Evolutionary conservation across 169 alveolate genomes (phyloP).

Genomic region (Babesia sp.): DNA sequence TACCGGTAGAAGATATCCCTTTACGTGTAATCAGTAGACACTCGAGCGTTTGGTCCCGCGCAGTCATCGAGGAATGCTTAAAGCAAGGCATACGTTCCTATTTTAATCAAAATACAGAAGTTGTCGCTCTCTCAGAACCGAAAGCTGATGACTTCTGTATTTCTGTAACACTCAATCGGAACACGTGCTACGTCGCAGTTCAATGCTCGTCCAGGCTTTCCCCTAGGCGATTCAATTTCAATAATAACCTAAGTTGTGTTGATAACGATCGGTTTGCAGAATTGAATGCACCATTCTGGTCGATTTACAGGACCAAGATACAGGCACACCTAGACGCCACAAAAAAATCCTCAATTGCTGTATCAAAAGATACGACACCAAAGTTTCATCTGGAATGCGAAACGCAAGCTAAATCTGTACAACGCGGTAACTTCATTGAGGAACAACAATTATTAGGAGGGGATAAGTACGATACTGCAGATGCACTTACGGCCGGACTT

Average conservation of each 20-base stretch:
- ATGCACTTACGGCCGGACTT: slow-evolving; percentile 45
- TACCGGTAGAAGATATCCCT: slow-evolving; percentile 6
- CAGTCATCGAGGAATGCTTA: slow-evolving; percentile 29
- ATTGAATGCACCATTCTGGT: slow-evolving; percentile 47
- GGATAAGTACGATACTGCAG: slow-evolving; percentile 54
- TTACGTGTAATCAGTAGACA: slow-evolving; percentile 47
- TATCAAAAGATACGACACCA: neutral
- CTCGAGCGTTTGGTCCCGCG: slow-evolving; percentile 62
- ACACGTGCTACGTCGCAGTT: slow-evolving; percentile 66
- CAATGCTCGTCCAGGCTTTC: slow-evolving; percentile 67
- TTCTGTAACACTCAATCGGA: slow-evolving; percentile 59
- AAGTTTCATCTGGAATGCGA: slow-evolving; percentile 7
- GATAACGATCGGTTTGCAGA: neutral
- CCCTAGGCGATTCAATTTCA: slow-evolving; percentile 48
- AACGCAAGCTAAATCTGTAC: neutral
- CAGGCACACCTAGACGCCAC: slow-evolving; percentile 19
- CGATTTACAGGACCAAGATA: slow-evolving; percentile 24
- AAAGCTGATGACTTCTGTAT: slow-evolving; percentile 30
- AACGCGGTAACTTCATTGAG: slow-evolving; percentile 23
- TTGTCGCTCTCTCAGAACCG: too few relatives aligned
- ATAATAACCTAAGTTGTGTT: neutral
- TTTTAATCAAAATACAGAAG: neutral
- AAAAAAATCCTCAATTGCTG: neutral
- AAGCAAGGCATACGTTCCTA: slow-evolving; percentile 30
- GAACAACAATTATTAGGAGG: slow-evolving; percentile 16